phyloP scores from a whole-genome alignment of 495 filamentous ascomycete genomes.

The Daldinia caldariorum region DNA sequence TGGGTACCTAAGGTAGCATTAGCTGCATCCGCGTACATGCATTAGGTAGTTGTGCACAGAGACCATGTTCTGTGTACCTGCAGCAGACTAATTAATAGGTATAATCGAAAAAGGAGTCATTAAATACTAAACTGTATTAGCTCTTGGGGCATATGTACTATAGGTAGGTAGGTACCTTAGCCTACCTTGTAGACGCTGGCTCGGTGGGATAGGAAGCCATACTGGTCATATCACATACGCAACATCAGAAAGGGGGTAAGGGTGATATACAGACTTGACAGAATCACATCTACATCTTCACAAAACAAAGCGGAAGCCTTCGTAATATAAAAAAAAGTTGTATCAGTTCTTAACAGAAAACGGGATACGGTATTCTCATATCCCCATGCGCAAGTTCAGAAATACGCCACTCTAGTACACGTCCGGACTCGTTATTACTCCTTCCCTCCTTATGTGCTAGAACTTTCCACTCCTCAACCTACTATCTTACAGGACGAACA shows the following conservation, averaged over 20 bases:
- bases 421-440: constrained; percentile 31
- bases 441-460: constrained; percentile 16
- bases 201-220: background rate
- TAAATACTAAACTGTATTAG: too few species aligned
- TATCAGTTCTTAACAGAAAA: constrained; percentile 14
- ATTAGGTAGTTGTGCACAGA: too few species aligned
- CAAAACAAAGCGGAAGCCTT: background rate
- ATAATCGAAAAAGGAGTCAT: background rate
- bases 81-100: background rate
- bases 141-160: background rate
- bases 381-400: constrained; percentile 21
- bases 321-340: constrained; percentile 10
- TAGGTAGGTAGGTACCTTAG: background rate
- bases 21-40: constrained; percentile 3
- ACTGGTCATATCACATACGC: background rate
- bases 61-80: background rate
- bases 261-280: background rate
- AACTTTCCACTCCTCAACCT: background rate
- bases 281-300: background rate
- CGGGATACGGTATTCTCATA: constrained; percentile 14
- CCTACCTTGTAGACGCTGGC: too few species aligned
- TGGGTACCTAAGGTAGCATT: background rate
- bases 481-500: constrained; percentile 72
- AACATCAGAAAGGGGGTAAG: background rate
- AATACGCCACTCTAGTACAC: constrained; percentile 34